Evolutionary conservation across 148 eudicot species (phyloP), one percentile per base, ranked within the genome.

Genomic region (Salicornia ramosissima): DNA sequence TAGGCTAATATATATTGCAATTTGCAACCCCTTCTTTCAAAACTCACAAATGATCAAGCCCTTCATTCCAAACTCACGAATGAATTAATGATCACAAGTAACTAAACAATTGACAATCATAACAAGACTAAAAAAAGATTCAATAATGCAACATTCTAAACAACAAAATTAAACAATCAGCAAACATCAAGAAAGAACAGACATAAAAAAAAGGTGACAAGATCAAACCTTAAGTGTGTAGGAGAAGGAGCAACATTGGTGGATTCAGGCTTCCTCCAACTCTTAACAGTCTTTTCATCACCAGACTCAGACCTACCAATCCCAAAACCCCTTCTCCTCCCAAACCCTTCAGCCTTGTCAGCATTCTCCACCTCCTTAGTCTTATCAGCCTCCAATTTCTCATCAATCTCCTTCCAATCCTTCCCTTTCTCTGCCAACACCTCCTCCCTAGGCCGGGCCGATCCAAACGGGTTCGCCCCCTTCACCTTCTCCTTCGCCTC

Each of bases 331-430:
- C 73, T 83, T 80, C 78, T 88, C 63, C 79, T 74, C 33, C 77
- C 62, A 72, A 53, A 67, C 53, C 77, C 81, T 26, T 81, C 87
- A 11, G 43, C 19, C 22, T 66, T 69, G 5, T 61, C 75, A 43
- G 59, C 68, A 45, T 22, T 75, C 34, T 33, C 71, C 43, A 47
- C 81, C 31, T 89, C 93, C 80, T 85, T 86, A 30, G 80, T 55
- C 80, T 84, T 90, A 18, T 56, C 42, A 19, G 87, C 71, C 72
- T 90, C 96, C 72, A 91, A 77, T 67, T 91, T 94, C 76, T 89
- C 97, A 67, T 89, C 99, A 74, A 91, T 80, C 72, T 94, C 97
- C 90, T 94, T 94, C 97, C 96, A 91, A 75, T 91, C 97, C 69
- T 94, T 74, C 2, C 99, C 99, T 85, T 90, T 87, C 68, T 85